Evolutionary conservation across 2,329 filamentous ascomycete genomes (phyloP).

Genomic region (Botrytis deweyae): DNA sequence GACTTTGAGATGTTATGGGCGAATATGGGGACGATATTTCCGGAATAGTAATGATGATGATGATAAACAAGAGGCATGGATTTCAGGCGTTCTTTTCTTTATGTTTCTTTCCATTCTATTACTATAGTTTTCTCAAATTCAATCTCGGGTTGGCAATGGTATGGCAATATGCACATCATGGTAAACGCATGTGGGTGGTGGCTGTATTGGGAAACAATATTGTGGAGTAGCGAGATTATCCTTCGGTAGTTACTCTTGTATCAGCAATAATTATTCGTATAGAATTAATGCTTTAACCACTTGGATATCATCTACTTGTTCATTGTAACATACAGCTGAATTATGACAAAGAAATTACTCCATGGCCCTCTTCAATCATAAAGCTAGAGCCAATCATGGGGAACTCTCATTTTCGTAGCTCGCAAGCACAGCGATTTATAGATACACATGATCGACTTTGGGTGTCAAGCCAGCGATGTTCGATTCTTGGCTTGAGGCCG

Average conservation of each 20-base stretch:
- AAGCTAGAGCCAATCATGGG: not conserved
- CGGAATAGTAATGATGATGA: constrained; percentile 39
- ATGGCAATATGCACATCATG: constrained; percentile 11
- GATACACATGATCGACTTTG: no score
- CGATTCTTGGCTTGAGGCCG: not conserved
- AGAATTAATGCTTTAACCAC: not conserved
- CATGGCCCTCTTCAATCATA: not conserved
- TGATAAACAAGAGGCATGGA: constrained; percentile 40
- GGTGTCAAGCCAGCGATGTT: not conserved
- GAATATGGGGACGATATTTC: constrained; percentile 18
- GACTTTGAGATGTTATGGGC: constrained; percentile 24
- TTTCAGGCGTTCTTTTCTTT: not conserved
- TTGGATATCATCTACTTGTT: not conserved
- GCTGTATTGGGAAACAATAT: constrained; percentile 5
- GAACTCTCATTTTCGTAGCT: not conserved
- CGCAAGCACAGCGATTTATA: not conserved
- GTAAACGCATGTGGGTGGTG: not conserved
- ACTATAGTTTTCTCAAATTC: not conserved
- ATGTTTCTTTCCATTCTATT: constrained; percentile 11
- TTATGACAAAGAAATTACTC: not conserved
- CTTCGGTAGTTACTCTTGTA: not conserved
- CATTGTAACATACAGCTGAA: not conserved
- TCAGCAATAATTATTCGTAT: not conserved
- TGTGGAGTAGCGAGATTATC: constrained; percentile 1
- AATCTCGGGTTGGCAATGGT: not conserved